phyloP scores from a whole-genome alignment of 1,139 yeast genomes.

The Scheffersomyces stambukii region DNA sequence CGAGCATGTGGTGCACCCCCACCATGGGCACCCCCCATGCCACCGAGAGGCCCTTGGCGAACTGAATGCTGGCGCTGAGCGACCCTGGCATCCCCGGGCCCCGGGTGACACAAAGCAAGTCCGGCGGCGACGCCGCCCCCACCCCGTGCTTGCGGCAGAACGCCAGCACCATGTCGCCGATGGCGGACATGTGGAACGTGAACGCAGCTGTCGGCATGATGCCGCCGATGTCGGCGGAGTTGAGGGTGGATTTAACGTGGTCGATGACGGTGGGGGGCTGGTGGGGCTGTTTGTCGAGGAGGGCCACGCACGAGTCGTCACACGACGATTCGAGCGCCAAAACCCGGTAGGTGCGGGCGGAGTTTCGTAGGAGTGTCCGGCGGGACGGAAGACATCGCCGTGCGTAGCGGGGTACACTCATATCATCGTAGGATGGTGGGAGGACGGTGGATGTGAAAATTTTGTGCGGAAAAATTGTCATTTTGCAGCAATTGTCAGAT shows the following conservation, averaged over 20 bases:
- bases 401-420: background rate
- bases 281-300: conserved; percentile 48
- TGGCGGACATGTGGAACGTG: conserved; percentile 61
- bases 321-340: conserved; percentile 91
- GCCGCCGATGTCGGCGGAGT: conserved; percentile 72
- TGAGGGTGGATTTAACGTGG: conserved; percentile 62
- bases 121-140: conserved; percentile 44
- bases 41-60: conserved; percentile 79
- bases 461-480: no score
- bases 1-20: conserved; percentile 97
- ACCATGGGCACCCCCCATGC: conserved; percentile 76
- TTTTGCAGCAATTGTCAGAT: no score
- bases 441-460: background rate
- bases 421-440: conserved; percentile 2
- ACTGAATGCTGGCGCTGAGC: conserved; percentile 72
- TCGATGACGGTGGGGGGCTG: conserved; percentile 50
- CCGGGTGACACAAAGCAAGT: conserved; percentile 80
- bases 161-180: conserved; percentile 29
- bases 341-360: conserved; percentile 50
- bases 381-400: background rate
- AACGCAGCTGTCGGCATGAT: conserved; percentile 86
- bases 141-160: conserved; percentile 25
- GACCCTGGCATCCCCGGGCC: conserved; percentile 99
- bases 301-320: conserved; percentile 89
- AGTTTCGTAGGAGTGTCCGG: background rate